phyloP scores from a whole-genome alignment of 176 grass and related monocot genomes.

The Guadua angustifolia region DNA sequence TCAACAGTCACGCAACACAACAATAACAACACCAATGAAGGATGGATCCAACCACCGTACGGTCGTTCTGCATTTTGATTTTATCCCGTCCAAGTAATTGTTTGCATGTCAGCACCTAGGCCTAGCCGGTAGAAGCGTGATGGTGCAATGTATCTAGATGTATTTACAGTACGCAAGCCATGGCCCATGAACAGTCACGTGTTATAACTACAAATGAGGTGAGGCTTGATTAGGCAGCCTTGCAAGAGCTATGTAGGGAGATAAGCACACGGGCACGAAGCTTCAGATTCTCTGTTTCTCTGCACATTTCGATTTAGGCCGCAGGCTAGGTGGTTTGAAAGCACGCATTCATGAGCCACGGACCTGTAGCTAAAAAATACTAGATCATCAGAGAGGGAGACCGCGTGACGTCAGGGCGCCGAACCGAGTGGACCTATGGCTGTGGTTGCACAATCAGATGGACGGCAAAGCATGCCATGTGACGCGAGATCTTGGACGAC shows the following conservation, averaged over 20 bases:
- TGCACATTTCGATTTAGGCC: constrained; percentile 29
- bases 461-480: constrained; percentile 40
- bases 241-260: no score
- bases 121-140: background rate
- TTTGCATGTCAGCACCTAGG: background rate
- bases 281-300: constrained; percentile 27
- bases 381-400: background rate
- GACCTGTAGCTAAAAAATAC: background rate
- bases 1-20: background rate
- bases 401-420: constrained; percentile 1
- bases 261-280: constrained; percentile 4
- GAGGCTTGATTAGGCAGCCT: no score
- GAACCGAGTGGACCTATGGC: constrained; percentile 37
- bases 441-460: constrained; percentile 19
- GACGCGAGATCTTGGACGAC: constrained; percentile 25
- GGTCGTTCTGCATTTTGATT: background rate
- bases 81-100: background rate
- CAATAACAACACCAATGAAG: background rate
- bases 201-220: no score
- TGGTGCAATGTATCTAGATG: constrained; percentile 1
- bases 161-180: background rate
- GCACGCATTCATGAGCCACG: no score
- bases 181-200: background rate
- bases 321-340: no score
- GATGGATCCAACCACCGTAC: background rate